Evolutionary conservation across 257 asterid genomes (phyloP).

Genomic region (Schizonepeta tenuifolia): DNA sequence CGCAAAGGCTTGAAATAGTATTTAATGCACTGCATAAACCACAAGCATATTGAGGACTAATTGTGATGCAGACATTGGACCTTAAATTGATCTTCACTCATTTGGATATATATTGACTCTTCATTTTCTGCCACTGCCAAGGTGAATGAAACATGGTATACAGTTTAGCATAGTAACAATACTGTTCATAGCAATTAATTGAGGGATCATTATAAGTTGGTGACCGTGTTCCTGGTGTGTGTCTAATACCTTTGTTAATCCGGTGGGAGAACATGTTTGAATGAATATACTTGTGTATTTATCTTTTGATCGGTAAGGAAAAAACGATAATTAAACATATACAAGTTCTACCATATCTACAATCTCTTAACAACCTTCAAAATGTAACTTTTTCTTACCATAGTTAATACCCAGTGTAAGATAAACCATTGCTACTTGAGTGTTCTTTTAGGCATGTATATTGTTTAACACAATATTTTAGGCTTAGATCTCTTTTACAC

Average conservation of each 20-base stretch:
- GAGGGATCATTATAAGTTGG: not conserved
- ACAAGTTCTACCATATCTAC: not conserved
- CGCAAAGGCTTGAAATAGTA: no score
- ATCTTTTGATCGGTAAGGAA: no score
- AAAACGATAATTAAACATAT: not conserved
- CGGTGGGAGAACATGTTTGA: not conserved
- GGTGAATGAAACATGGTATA: not conserved
- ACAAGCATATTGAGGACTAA: not conserved
- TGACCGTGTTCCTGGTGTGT: not conserved
- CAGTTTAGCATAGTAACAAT: not conserved
- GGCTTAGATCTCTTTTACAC: no score
- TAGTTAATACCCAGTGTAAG: not conserved
- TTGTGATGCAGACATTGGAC: conserved; percentile 2
- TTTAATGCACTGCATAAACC: not conserved
- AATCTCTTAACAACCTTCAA: not conserved
- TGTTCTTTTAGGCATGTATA: not conserved
- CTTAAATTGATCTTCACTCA: not conserved
- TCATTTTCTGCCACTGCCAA: not conserved
- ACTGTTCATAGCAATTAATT: not conserved
- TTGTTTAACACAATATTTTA: no score
- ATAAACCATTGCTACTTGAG: not conserved
- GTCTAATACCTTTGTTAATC: not conserved
- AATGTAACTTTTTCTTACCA: not conserved
- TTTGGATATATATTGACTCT: conserved; percentile 6
- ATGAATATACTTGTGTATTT: not conserved